Evolutionary conservation across 306 rosid species (phyloP), one percentile per base, ranked within the genome.

Genomic region (Cicer arietinum): DNA sequence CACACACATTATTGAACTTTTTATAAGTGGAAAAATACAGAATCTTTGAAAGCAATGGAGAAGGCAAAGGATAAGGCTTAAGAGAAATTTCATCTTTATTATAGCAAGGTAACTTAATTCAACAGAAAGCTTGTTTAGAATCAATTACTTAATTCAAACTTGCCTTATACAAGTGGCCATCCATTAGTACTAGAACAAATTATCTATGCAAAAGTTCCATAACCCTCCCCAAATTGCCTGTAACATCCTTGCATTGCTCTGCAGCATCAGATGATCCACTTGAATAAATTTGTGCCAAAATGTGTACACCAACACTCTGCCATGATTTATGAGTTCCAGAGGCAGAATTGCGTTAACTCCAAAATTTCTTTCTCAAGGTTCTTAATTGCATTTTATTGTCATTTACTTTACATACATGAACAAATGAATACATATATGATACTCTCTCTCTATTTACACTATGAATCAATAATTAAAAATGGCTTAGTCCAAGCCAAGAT

Each of bases 361-460:
- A 67, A 80, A 69, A 77, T 25, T 58, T 45, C 75, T 20, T 71
- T 53, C 83, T 72, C 79, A 52, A 12, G 43, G 42, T 45, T 71
- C 64, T 84, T 6, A 40, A 64, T 65, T 56, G 73, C 84, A 51
- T 67, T 83, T 82, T 77, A 81, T 69, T 71, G 71, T 66, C 79
- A 73, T 72, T 44, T 83, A 83, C 82, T 58, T 65, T 87, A 85
- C 86, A 73, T 80, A 80, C 77, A 87, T 57, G 81, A 81, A 82
- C 69, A 78, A 84, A 85, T 80, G 88, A 84, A 81, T 78, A 78
- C 79, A 46, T 60, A 9, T 80, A 51, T 62, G 35, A 35, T 45
- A 30, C 8, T 59, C 75, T 82, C 17, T 73, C 67, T 81, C 78
- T 78, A 78, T 59, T 58, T 83, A 78, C 78, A 79, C 64, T 43